Evolutionary conservation across 768 basidiomycete genomes (phyloP).

Genomic region (Royoungia palumana): DNA sequence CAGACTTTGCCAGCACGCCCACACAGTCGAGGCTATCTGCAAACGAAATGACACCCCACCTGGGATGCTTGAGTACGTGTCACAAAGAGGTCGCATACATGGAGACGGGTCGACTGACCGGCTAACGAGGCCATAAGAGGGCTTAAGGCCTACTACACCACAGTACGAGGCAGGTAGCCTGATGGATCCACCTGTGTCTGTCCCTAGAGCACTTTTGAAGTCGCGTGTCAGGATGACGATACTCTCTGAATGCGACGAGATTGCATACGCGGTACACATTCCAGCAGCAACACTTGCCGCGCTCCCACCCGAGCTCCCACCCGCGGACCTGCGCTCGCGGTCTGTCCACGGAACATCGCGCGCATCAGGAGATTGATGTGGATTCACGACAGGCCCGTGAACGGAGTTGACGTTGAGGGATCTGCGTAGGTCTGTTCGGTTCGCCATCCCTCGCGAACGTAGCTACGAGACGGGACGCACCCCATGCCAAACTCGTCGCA

Average conservation of each 20-base stretch:
- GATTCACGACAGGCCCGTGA: conserved; percentile 81
- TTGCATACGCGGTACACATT: conserved; percentile 76
- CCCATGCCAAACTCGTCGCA: conserved; percentile 99
- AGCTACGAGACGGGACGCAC: conserved; percentile 38
- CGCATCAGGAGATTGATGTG: conserved; percentile 38
- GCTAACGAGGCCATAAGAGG: conserved; percentile 89
- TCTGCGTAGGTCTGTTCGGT: conserved; percentile 32
- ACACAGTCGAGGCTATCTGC: conserved; percentile 96
- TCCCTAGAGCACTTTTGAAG: conserved; percentile 73
- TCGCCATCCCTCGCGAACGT: neutral
- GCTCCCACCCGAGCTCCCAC: conserved; percentile 93
- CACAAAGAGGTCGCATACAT: neutral
- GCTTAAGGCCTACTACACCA: conserved; percentile 88
- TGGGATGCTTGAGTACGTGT: conserved; percentile 27
- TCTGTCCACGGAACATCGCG: conserved; percentile 20
- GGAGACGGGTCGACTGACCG: conserved; percentile 45
- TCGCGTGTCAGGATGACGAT: conserved; percentile 1
- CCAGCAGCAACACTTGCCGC: conserved; percentile 89
- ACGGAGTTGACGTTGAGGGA: conserved; percentile 74
- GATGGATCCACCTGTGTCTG: conserved; percentile 94
- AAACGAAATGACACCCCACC: conserved; percentile 89
- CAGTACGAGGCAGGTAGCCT: conserved; percentile 94
- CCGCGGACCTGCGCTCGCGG: conserved; percentile 60
- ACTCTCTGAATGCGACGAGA: neutral
- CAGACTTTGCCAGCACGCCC: conserved; percentile 65